These are phyloP conservation scores for Melastoma malabathricum DNA, from an alignment of 345 rosid genomes.

Conservation along the genomic window DNA sequence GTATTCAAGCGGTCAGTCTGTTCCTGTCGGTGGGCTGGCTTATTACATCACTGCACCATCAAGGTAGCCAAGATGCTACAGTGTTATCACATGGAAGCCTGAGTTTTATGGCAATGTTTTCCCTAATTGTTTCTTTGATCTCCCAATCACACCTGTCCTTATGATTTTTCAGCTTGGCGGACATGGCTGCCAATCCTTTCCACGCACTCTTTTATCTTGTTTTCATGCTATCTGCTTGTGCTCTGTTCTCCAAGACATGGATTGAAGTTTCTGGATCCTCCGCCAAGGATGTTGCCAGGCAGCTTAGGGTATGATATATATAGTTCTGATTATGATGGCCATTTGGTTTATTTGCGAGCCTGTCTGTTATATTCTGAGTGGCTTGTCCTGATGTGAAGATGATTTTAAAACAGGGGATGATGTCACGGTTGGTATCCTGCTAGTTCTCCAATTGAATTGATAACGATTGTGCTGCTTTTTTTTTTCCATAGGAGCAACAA, in stretches of 20 bases:
- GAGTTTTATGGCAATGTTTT: too few species aligned
- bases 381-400: too few species aligned
- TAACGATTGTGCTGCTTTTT: not conserved
- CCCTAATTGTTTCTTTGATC: not conserved
- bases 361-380: too few species aligned
- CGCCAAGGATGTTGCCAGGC: slow-evolving; percentile 77
- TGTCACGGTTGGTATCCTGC: too few species aligned
- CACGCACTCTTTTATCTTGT: slow-evolving; percentile 73
- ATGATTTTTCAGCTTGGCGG: slow-evolving; percentile 54
- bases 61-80: slow-evolving; percentile 21
- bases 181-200: slow-evolving; percentile 90
- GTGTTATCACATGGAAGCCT: too few species aligned
- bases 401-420: too few species aligned
- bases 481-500: slow-evolving; percentile 60
- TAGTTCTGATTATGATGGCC: too few species aligned
- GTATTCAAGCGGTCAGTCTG: slow-evolving; percentile 56
- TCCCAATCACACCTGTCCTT: not conserved
- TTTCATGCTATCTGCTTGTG: slow-evolving; percentile 75
- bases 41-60: slow-evolving; percentile 79
- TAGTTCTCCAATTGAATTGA: too few species aligned
- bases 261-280: slow-evolving; percentile 87
- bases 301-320: slow-evolving; percentile 45
- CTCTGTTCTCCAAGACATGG: slow-evolving; percentile 84
- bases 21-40: slow-evolving; percentile 76
- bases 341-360: too few species aligned